These are phyloP conservation scores for Cutaneotrichosporon sp. DNA, from an alignment of 1,284 basidiomycete genomes.

Conservation along the genomic window DNA sequence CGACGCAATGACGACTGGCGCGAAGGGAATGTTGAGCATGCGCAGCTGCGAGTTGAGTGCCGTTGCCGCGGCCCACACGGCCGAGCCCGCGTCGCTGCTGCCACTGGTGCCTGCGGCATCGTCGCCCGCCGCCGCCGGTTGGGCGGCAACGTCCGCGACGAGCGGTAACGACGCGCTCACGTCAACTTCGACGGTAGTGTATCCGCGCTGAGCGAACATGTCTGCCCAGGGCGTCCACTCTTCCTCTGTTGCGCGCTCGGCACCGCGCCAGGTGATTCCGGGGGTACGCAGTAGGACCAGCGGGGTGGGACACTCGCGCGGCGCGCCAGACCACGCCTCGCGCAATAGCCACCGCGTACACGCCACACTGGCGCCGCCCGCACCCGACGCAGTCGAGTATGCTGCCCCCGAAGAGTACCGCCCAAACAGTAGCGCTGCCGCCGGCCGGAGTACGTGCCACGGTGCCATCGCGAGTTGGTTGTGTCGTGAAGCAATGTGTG, in stretches of 20 bases:
- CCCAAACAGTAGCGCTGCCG: neutral
- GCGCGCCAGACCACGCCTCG: slow-evolving; percentile 23
- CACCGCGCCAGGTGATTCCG: slow-evolving; percentile 14
- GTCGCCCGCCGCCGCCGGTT: neutral
- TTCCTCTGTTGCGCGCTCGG: neutral
- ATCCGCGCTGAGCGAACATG: slow-evolving; percentile 57
- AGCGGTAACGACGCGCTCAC: slow-evolving; percentile 41
- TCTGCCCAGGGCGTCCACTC: slow-evolving; percentile 46
- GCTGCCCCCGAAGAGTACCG: too few species aligned
- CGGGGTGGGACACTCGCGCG: slow-evolving; percentile 39
- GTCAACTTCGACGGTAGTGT: slow-evolving; percentile 58
- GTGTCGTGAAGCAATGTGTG: too few species aligned
- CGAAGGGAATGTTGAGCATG: slow-evolving; percentile 56
- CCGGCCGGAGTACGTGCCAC: neutral
- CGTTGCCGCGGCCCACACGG: slow-evolving; percentile 19
- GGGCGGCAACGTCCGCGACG: neutral
- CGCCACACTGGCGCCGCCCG: neutral
- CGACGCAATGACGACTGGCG: slow-evolving; percentile 59
- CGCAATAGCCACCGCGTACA: slow-evolving; percentile 35
- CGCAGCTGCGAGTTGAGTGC: slow-evolving; percentile 38
- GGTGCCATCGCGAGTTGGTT: neutral
- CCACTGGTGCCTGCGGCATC: neutral
- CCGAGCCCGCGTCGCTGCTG: neutral
- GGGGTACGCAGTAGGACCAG: slow-evolving; percentile 34
- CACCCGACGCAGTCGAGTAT: too few species aligned